Evolutionary conservation across 257 asterid genomes (phyloP).

Genomic region (Ajuga chamaepitys): DNA sequence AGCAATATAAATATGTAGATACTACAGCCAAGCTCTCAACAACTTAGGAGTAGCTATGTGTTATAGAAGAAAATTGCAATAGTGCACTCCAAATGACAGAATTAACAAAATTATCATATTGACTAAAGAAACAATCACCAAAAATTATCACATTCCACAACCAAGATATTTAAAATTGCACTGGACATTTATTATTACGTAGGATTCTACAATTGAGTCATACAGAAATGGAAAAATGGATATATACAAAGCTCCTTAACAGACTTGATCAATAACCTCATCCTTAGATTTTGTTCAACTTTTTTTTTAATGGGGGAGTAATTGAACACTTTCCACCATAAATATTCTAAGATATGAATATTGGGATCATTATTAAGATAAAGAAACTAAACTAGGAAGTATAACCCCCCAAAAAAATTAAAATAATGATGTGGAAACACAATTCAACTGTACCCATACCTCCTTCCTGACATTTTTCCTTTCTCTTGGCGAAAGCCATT

Average conservation of each 20-base stretch:
- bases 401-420: not conserved
- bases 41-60: too few relatives aligned
- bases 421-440: constrained; percentile 1
- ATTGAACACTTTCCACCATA: constrained; percentile 9
- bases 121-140: not conserved
- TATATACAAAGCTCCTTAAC: constrained; percentile 27
- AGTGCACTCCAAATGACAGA: not conserved
- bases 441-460: constrained; percentile 17
- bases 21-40: not conserved
- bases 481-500: constrained; percentile 3
- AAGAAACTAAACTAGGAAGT: not conserved
- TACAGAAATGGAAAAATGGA: constrained; percentile 19
- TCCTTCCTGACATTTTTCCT: constrained; percentile 6
- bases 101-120: not conserved
- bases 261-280: constrained; percentile 17
- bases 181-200: not conserved
- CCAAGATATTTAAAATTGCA: constrained; percentile 4
- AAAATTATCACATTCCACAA: not conserved
- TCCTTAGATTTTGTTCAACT: constrained; percentile 12
- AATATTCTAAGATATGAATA: constrained; percentile 12
- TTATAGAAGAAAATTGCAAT: not conserved
- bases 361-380: constrained; percentile 12
- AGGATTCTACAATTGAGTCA: constrained; percentile 15
- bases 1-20: not conserved
- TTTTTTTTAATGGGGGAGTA: constrained; percentile 8